Evolutionary conservation across 139 green algal genomes (phyloP), one percentile per base, ranked within the genome.

Genomic region (Pseudopediastrum boryanum): DNA sequence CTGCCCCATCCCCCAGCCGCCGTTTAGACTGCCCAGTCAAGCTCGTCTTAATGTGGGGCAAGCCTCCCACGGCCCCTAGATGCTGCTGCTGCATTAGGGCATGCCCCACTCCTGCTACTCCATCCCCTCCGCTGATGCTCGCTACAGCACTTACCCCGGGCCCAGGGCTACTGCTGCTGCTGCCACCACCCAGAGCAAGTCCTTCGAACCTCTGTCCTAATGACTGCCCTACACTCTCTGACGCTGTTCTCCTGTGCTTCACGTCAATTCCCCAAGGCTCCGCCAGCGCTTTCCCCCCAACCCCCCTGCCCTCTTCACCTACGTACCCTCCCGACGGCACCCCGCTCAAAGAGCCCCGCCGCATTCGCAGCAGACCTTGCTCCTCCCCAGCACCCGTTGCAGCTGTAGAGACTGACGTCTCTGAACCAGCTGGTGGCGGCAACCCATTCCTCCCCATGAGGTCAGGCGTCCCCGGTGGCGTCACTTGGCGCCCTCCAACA

Each of bases 391-490:
- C 27, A 1, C 23, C 48, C 36, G 69, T 6, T 33, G 35, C n/a
- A 16, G 31, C 70, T 43, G 19, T 27, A 54, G 31, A n/a, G n/a
- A n/a, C n/a, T n/a, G n/a, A n/a, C n/a, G n/a, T n/a, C n/a, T n/a
- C n/a, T n/a, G n/a, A n/a, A n/a, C n/a, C n/a, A n/a, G n/a, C n/a
- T n/a, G n/a, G n/a, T n/a, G n/a, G n/a, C n/a, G n/a, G n/a, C n/a
- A n/a, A n/a, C n/a, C n/a, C 70, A 38, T 10, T 2, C 0, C 50
- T 66, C n/a, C 25, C 42, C 38, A 36, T 29, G 29, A 44, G n/a
- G 25, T 62, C 71, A 13, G 54, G 71, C 41, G 71, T 78, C 3
- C 5, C 71, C 33, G 71, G 71, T 9, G 54, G 52, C 31, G 56
- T 44, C 4, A 29, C 10, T 52, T 51, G 50, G 36, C 23, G 35